Evolutionary conservation across 73 alveolate species (phyloP).

Genomic region (Paramecium pentaurelia): DNA sequence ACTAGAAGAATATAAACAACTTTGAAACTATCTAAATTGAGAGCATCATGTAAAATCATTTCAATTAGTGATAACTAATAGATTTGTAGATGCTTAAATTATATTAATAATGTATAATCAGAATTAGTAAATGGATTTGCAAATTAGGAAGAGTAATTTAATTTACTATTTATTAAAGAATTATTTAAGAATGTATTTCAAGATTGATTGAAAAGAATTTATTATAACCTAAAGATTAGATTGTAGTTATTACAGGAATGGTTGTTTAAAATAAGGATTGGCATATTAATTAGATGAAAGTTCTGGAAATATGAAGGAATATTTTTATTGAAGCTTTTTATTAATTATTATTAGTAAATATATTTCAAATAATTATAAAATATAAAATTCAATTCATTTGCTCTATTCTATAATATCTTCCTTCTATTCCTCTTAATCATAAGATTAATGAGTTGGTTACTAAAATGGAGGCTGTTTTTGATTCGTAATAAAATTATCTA

Average conservation of each 20-base stretch:
- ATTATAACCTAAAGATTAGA: neutral
- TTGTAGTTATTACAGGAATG: neutral
- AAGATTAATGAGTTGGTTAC: neutral
- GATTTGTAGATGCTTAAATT: slow-evolving; percentile 28
- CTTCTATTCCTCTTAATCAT: neutral
- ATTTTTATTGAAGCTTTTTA: neutral
- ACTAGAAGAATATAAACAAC: neutral
- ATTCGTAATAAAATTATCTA: neutral
- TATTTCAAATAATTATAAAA: neutral
- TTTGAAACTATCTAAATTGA: neutral
- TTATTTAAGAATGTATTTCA: neutral
- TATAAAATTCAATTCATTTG: neutral
- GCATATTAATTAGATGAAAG: slow-evolving; percentile 26
- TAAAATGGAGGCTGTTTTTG: neutral
- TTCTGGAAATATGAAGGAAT: neutral
- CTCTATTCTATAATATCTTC: neutral
- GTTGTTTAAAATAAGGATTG: neutral
- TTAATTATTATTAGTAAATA: neutral
- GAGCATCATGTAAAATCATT: neutral
- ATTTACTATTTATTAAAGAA: neutral
- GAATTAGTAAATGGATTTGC: neutral
- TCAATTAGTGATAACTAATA: neutral
- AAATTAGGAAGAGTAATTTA: neutral
- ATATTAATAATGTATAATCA: neutral
- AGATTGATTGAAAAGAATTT: neutral